phyloP scores from a whole-genome alignment of 495 filamentous ascomycete genomes.

The Acidiella bohemica region DNA sequence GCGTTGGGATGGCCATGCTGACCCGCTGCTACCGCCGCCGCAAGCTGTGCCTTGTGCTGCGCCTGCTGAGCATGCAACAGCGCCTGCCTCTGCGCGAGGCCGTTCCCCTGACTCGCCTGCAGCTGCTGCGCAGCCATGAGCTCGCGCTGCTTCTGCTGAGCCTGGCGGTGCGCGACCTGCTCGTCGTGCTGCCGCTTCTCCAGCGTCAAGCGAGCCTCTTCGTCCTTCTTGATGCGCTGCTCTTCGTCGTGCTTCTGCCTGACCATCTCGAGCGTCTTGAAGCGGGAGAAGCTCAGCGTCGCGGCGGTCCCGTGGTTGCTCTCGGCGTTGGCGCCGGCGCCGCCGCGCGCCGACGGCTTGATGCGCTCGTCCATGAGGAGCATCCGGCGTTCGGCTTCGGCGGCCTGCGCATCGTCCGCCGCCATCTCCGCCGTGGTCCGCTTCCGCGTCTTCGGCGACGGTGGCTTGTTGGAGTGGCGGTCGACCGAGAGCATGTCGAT shows the following conservation, averaged over 20 bases:
- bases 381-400: slow-evolving; percentile 81
- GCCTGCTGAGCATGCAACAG: slow-evolving; percentile 25
- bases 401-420: slow-evolving; percentile 81
- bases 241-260: slow-evolving; percentile 62
- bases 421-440: slow-evolving; percentile 87
- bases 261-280: slow-evolving; percentile 81
- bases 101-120: background rate
- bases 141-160: slow-evolving; percentile 7
- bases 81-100: background rate
- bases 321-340: slow-evolving; percentile 55
- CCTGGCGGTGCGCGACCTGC: slow-evolving; percentile 10
- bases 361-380: slow-evolving; percentile 83
- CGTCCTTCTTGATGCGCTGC: slow-evolving; percentile 45
- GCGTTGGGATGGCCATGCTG: slow-evolving; percentile 21
- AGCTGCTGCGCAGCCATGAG: slow-evolving; percentile 1
- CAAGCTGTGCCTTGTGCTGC: slow-evolving; percentile 23
- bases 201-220: slow-evolving; percentile 38
- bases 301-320: slow-evolving; percentile 60
- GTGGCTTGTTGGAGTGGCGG: slow-evolving; percentile 58
- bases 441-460: slow-evolving; percentile 79
- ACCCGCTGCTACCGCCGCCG: slow-evolving; percentile 16
- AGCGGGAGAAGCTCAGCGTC: slow-evolving; percentile 76
- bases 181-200: slow-evolving; percentile 38
- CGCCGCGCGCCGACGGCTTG: slow-evolving; percentile 44
- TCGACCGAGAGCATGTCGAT: slow-evolving; percentile 60